Evolutionary conservation across 768 basidiomycete species (phyloP).

Genomic region (Podaxis sp.): DNA sequence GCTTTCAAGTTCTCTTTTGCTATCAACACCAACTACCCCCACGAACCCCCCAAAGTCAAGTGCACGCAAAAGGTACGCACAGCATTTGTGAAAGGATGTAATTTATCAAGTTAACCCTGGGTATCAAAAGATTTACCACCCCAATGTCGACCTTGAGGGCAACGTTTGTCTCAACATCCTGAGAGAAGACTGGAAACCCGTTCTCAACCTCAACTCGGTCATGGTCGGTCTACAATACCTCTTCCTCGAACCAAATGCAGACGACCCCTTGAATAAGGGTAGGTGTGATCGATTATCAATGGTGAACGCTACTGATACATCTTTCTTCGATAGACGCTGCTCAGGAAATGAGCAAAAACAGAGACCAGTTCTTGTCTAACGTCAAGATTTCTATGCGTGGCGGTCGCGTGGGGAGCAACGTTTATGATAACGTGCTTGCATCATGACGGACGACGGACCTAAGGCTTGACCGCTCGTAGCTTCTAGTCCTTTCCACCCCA

Average conservation of each 20-base stretch:
- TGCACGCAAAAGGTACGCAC: slow-evolving; percentile 84
- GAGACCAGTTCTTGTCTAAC: slow-evolving; percentile 80
- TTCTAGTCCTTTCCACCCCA: slow-evolving; percentile 21
- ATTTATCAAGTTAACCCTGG: slow-evolving; percentile 13
- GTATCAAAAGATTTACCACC: slow-evolving; percentile 86
- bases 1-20: slow-evolving; percentile 91
- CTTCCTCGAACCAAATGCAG: slow-evolving; percentile 97
- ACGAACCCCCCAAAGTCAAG: slow-evolving; percentile 99
- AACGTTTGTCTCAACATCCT: slow-evolving; percentile 99
- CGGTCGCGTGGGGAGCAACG: slow-evolving; percentile 69
- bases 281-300: slow-evolving; percentile 23
- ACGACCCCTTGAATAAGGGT: slow-evolving; percentile 99
- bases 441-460: slow-evolving; percentile 31
- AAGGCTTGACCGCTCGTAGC: slow-evolving; percentile 17
- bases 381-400: slow-evolving; percentile 90
- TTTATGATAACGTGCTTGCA: slow-evolving; percentile 74
- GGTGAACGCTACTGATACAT: slow-evolving; percentile 9
- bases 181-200: slow-evolving; percentile 99
- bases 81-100: background rate
- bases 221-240: slow-evolving; percentile 99
- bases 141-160: slow-evolving; percentile 96
- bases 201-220: slow-evolving; percentile 94
- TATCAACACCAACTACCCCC: slow-evolving; percentile 98
- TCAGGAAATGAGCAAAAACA: slow-evolving; percentile 86
- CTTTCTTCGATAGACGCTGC: slow-evolving; percentile 75